Evolutionary conservation across 2,329 filamentous ascomycete genomes (phyloP).

Genomic region (Talaromyces piceae): DNA sequence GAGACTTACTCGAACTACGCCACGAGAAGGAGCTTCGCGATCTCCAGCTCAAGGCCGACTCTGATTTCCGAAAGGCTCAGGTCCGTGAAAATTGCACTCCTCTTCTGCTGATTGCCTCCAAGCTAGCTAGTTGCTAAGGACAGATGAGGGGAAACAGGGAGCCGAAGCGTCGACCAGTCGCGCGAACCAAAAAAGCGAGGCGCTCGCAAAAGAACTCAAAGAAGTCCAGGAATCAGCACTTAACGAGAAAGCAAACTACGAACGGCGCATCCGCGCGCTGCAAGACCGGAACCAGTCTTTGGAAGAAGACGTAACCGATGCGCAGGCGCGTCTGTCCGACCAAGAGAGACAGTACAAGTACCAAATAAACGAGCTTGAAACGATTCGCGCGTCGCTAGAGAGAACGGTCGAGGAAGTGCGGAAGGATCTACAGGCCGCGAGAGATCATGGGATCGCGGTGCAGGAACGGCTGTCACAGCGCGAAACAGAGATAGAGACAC

Average conservation of each 20-base stretch:
- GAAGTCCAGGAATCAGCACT: conserved; percentile 47
- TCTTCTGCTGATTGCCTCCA: too few species aligned
- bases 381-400: conserved; percentile 52
- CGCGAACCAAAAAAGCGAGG: conserved; percentile 48
- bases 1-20: conserved; percentile 68
- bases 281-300: conserved; percentile 66
- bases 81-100: too few species aligned
- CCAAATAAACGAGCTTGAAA: conserved; percentile 53
- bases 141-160: conserved; percentile 27
- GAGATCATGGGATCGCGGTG: conserved; percentile 49
- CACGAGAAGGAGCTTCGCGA: conserved; percentile 81
- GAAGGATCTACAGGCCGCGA: conserved; percentile 48
- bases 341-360: conserved; percentile 59
- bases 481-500: conserved; percentile 61
- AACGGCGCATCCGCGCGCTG: conserved; percentile 47
- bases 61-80: conserved; percentile 66
- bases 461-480: conserved; percentile 62
- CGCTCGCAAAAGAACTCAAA: conserved; percentile 47
- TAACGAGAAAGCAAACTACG: conserved; percentile 49
- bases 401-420: conserved; percentile 46
- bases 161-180: conserved; percentile 47
- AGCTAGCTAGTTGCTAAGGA: neutral
- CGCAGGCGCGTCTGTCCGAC: conserved; percentile 64
- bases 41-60: conserved; percentile 69
- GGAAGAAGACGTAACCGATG: conserved; percentile 78